Conservation (phyloP, 2,329 filamentous ascomycete genomes). For the Fusarium coffeatum region DNA sequence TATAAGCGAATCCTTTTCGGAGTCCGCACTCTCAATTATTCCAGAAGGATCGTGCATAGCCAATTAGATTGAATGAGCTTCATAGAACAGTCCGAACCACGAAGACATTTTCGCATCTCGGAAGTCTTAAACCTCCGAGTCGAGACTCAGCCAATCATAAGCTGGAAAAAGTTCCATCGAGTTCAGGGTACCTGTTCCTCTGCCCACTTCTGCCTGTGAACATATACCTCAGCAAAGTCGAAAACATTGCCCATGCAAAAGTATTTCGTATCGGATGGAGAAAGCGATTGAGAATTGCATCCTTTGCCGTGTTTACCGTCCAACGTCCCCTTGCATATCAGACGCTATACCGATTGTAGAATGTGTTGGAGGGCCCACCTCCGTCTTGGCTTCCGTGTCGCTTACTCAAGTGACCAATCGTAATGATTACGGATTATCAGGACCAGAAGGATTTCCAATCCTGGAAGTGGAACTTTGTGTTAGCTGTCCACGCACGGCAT, state of each 20-base stretch:
- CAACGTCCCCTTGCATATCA: background rate
- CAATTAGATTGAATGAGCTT: background rate
- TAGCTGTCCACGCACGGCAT: background rate
- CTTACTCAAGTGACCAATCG: background rate
- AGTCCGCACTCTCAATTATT: rapidly evolving
- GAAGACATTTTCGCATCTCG: background rate
- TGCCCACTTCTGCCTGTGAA: background rate
- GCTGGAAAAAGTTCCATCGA: rapidly evolving
- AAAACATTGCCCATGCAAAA: rapidly evolving
- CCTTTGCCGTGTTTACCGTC: background rate
- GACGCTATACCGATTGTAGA: background rate
- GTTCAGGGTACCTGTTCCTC: background rate
- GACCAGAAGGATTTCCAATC: background rate
- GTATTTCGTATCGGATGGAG: background rate
- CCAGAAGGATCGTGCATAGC: background rate
- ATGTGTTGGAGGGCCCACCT: background rate
- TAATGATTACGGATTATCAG: background rate
- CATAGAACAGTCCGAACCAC: background rate
- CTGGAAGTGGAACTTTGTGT: background rate
- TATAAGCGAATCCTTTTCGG: background rate
- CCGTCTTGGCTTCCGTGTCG: background rate
- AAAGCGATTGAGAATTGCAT: rapidly evolving
- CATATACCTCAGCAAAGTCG: background rate
- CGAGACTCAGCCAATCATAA: background rate
- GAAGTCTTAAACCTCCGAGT: background rate